Evolutionary conservation across 2,329 filamentous ascomycete genomes (phyloP).

Genomic region (Hypoxylon sp.): DNA sequence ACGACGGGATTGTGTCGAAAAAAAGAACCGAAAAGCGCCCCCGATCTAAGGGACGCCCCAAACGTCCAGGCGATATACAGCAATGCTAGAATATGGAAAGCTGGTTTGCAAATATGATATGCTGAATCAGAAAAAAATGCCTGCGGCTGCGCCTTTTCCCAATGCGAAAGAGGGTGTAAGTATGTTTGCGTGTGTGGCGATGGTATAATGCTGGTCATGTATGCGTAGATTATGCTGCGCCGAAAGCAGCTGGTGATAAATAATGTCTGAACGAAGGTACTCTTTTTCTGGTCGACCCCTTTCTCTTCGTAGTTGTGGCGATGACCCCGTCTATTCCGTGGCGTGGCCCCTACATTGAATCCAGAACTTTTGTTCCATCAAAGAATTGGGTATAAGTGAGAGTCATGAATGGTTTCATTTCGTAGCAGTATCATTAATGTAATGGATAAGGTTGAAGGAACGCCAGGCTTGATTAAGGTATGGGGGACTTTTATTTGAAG

Average conservation of each 20-base stretch:
- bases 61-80: conserved; percentile 43
- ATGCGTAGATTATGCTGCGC: conserved; percentile 35
- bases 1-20: conserved; percentile 23
- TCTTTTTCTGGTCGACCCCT: conserved; percentile 30
- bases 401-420: conserved; percentile 45
- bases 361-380: conserved; percentile 38
- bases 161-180: conserved; percentile 48
- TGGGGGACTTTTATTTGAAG: conserved; percentile 27
- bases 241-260: conserved; percentile 34
- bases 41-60: conserved; percentile 19
- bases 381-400: conserved; percentile 47
- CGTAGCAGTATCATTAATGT: conserved; percentile 46
- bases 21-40: conserved; percentile 26
- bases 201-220: conserved; percentile 24
- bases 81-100: conserved; percentile 34
- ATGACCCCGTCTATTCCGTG: conserved; percentile 39
- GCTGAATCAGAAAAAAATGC: conserved; percentile 39
- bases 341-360: conserved; percentile 35
- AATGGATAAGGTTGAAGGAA: conserved; percentile 22
- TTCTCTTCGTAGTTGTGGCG: conserved; percentile 29
- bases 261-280: conserved; percentile 29
- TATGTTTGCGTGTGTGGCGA: conserved; percentile 26
- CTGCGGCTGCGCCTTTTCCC: conserved; percentile 47
- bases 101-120: conserved; percentile 36
- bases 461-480: conserved; percentile 18